Evolutionary conservation across 2,329 filamentous ascomycete genomes (phyloP), one percentile per base, ranked within the genome.

Genomic region (Cryphonectria parasitica): DNA sequence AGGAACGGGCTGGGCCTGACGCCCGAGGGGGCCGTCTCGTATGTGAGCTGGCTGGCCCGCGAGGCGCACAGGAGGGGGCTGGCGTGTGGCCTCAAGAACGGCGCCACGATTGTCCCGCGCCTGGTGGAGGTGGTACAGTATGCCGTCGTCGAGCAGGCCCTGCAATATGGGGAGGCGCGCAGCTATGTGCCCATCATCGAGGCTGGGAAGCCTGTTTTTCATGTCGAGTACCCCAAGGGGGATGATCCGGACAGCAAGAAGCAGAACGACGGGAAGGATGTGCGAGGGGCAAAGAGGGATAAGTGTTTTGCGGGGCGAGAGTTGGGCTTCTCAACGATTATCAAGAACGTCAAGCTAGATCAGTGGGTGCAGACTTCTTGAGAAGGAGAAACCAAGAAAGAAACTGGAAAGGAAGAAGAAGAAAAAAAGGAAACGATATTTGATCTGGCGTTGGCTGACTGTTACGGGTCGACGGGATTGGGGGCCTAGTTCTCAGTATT

Each of bases 91-190:
- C 79, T 90, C 61, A 90, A 90, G 78, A 90, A 89, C 74, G 85
- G 83, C 0, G 84, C 81, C 1, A 80, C 79, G 10, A 85, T 90
- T 65, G 83, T 89, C 31, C 36, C 64, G 2, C 58, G 70, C 11
- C 67, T 75, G 0, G n/a, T 73, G 4, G 76, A 78, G 7, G 77
- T 83, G 10, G 83, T 88, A 75, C 82, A 89, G 71, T 90, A 85
- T 79, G 82, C 80, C 19, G 86, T 90, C 67, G 88, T 88, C 75
- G 88, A 90, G 78, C 84, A 89, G 76, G 89, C 88, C 74, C 81
- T 83, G 34, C 74, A 87, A 74, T 86, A 86, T 72, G 61, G 79
- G 1, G 87, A 90, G 74, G 89, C 87, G 75, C 77, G 79, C 25
- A 81, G 77, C 2, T 89, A 85, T 74, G 75, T 77, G 6, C 77